phyloP scores from a whole-genome alignment of 108 stramenopile species.

The Nitzschia palea region DNA sequence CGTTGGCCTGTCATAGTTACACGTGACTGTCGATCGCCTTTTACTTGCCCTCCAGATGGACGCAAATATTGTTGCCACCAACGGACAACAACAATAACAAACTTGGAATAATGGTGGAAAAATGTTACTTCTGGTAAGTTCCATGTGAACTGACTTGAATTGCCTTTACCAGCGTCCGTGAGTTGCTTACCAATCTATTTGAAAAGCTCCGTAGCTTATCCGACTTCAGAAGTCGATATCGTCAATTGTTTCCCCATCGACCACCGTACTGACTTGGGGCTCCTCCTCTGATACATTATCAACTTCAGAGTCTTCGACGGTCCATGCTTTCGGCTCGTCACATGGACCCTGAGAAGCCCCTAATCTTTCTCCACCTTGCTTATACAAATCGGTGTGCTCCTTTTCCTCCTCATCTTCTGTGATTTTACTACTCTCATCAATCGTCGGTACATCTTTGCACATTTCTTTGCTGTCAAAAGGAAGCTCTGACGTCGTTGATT shows the following conservation, averaged over 20 bases:
- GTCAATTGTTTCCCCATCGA: not conserved
- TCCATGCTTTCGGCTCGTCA: not conserved
- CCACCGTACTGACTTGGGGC: conserved; percentile 22
- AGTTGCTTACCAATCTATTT: conserved; percentile 34
- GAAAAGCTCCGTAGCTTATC: conserved; percentile 55
- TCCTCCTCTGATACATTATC: conserved; percentile 34
- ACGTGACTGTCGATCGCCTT: conserved; percentile 51
- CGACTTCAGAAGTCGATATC: conserved; percentile 57
- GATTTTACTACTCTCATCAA: too few relatives aligned
- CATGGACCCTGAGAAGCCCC: conserved; percentile 29
- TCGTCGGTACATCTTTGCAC: too few relatives aligned
- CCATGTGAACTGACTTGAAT: too few relatives aligned
- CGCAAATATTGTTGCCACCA: conserved; percentile 79
- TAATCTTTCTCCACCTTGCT: conserved; percentile 13
- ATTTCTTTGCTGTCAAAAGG: conserved; percentile 64
- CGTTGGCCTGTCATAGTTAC: conserved; percentile 35
- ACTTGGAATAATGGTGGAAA: conserved; percentile 48
- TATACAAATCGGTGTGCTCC: conserved; percentile 38
- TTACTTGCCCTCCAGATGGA: conserved; percentile 22
- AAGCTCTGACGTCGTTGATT: conserved; percentile 44
- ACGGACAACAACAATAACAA: conserved; percentile 26
- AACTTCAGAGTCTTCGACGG: conserved; percentile 45
- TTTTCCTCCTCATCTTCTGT: conserved; percentile 41
- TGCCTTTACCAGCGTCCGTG: conserved; percentile 38
- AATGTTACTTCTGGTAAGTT: conserved; percentile 48